Percentiles rank a stretch among this genome's conserved stretches.
These are phyloP conservation scores for Brassica hybrid DNA, from an alignment of 441 rosid genomes.

Conservation along the genomic window DNA sequence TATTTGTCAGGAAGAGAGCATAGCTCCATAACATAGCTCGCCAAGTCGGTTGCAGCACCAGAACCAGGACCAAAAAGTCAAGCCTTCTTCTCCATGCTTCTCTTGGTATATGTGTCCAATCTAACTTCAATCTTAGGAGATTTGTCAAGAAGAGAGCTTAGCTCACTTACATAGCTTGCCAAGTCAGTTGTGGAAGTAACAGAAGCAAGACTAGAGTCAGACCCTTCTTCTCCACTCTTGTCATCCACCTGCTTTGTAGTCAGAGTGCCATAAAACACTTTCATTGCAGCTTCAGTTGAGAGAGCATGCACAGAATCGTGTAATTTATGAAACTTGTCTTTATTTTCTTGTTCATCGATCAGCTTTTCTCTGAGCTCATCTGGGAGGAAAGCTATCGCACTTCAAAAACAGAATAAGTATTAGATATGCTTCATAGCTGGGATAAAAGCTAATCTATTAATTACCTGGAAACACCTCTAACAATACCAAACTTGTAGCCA, in stretches of 20 bases:
- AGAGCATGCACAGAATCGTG: slow-evolving; percentile 52
- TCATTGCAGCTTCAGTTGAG: slow-evolving; percentile 63
- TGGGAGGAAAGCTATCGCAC: slow-evolving; percentile 70
- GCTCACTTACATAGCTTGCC: slow-evolving; percentile 50
- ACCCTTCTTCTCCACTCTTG: slow-evolving; percentile 38
- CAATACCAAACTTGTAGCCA: slow-evolving; percentile 76
- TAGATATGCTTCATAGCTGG: slow-evolving; percentile 8
- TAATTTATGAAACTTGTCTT: slow-evolving; percentile 49
- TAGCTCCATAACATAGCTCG: slow-evolving; percentile 51
- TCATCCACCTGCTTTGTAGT: slow-evolving; percentile 42
- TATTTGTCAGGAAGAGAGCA: slow-evolving; percentile 47
- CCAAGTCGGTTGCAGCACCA: slow-evolving; percentile 37
- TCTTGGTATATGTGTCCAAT: slow-evolving; percentile 29
- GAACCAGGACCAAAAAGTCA: slow-evolving; percentile 23
- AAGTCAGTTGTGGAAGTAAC: slow-evolving; percentile 35
- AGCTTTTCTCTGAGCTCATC: slow-evolving; percentile 56
- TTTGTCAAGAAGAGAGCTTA: slow-evolving; percentile 58
- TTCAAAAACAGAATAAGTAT: slow-evolving; percentile 30
- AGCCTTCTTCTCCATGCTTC: slow-evolving; percentile 13
- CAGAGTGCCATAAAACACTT: slow-evolving; percentile 51
- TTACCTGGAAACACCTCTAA: slow-evolving; percentile 84
- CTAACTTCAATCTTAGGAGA: slow-evolving; percentile 52
- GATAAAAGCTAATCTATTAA: neutral
- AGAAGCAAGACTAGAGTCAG: slow-evolving; percentile 20
- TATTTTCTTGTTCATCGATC: slow-evolving; percentile 54